Percentiles rank a stretch among this genome's conserved stretches.
These are phyloP conservation scores for Schwanniomyces yamadae DNA, from an alignment of 805 yeast species.

Conservation along the genomic window DNA sequence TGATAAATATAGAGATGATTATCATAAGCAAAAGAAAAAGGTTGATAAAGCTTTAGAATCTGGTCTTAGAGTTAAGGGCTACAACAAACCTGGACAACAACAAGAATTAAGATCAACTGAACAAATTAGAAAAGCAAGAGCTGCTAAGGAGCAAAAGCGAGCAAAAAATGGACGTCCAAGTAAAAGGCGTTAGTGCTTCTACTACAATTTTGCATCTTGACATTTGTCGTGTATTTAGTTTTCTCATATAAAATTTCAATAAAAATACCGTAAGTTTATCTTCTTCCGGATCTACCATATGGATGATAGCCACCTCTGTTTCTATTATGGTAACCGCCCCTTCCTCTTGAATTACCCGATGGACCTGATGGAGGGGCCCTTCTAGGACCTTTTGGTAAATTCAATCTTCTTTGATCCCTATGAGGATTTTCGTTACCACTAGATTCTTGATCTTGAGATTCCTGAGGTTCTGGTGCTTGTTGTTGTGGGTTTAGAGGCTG, in stretches of 20 bases:
- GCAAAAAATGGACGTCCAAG: slow-evolving; percentile 85
- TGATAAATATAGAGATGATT: slow-evolving; percentile 89
- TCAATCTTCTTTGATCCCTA: slow-evolving; percentile 28
- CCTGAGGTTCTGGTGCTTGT: slow-evolving; percentile 10
- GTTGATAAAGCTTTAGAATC: slow-evolving; percentile 75
- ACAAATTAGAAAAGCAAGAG: slow-evolving; percentile 77
- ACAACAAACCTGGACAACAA: slow-evolving; percentile 44
- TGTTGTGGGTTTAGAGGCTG: slow-evolving; percentile 46
- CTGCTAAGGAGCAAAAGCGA: slow-evolving; percentile 62
- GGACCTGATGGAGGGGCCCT: slow-evolving; percentile 42
- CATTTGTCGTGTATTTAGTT: slow-evolving; percentile 2
- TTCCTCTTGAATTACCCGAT: slow-evolving; percentile 27
- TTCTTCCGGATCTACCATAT: slow-evolving; percentile 41
- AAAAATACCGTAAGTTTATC: no score
- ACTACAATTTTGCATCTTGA: background rate
- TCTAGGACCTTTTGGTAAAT: slow-evolving; percentile 54
- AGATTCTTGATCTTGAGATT: slow-evolving; percentile 9
- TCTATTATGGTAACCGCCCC: slow-evolving; percentile 31
- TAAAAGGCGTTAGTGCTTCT: slow-evolving; percentile 22
- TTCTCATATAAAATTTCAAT: background rate
- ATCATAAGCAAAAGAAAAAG: slow-evolving; percentile 74
- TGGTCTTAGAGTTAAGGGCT: slow-evolving; percentile 73
- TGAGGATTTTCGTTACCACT: slow-evolving; percentile 16
- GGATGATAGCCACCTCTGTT: slow-evolving; percentile 46
- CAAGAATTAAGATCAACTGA: slow-evolving; percentile 67